phyloP scores from a whole-genome alignment of 495 filamentous ascomycete species.

The Penicillium arizonense region DNA sequence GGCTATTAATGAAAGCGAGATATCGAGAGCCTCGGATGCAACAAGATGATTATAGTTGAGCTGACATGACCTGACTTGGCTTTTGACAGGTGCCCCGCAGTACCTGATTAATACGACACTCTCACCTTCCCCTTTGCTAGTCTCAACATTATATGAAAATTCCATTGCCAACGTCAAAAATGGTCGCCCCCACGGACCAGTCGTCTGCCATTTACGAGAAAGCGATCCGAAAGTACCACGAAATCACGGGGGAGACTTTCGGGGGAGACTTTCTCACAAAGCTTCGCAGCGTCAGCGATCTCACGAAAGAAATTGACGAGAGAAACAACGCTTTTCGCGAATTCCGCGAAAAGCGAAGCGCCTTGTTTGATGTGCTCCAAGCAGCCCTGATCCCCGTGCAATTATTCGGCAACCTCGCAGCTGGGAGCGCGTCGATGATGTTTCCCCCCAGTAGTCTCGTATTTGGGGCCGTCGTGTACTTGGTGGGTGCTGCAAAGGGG shows the following conservation, averaged over 20 bases:
- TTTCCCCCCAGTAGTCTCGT: slow-evolving; percentile 28
- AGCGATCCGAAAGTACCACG: not conserved
- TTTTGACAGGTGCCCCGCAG: too few relatives aligned
- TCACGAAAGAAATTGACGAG: slow-evolving; percentile 7
- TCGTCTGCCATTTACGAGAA: too few relatives aligned
- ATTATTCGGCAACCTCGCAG: slow-evolving; percentile 24
- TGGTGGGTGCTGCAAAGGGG: slow-evolving; percentile 32
- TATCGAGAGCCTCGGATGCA: too few relatives aligned
- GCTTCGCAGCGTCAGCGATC: not conserved
- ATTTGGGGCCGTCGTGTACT: slow-evolving; percentile 29
- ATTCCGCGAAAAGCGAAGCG: slow-evolving; percentile 19
- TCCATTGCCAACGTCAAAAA: too few relatives aligned
- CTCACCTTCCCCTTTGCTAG: too few relatives aligned
- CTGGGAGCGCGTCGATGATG: slow-evolving; percentile 19
- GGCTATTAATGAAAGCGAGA: too few relatives aligned
- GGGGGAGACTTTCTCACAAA: not conserved
- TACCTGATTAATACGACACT: too few relatives aligned
- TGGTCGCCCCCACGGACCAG: too few relatives aligned
- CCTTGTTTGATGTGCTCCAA: slow-evolving; percentile 13
- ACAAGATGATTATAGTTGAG: too few relatives aligned
- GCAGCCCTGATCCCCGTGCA: slow-evolving; percentile 24
- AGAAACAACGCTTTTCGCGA: slow-evolving; percentile 12
- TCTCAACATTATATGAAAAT: too few relatives aligned
- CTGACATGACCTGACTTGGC: too few relatives aligned
- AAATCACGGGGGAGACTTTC: not conserved